Evolutionary conservation across 164 flowering plant genomes (phyloP), one percentile per base, ranked within the genome.

Genomic region (Warburgia ugandensis): DNA sequence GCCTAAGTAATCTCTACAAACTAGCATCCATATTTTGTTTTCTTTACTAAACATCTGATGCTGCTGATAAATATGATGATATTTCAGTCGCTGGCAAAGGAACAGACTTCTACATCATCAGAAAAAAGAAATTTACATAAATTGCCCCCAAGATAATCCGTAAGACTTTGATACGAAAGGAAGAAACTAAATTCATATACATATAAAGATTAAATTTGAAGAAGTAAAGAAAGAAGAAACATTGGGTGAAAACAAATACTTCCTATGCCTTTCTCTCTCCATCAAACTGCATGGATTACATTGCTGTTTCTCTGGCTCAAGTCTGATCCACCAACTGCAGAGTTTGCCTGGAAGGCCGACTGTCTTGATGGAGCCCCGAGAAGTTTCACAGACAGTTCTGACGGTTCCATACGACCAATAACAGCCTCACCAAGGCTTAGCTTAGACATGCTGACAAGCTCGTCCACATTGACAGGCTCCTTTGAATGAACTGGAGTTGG

Each of bases 401-500:
- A 68, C 12, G 75, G 73, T 47, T 72, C 77, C 7, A 51, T 45
- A n/a, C 44, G 65, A 36, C 62, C 52, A 30, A 49, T 29, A 42
- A 42, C 70, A n/a, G 66, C 49, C 29, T 78, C 86, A 31, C 68
- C 76, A 27, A 91, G 50, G 47, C 70, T 81, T n/a, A 91, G 84
- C 26, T 74, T 82, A 53, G 92, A 84, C 85, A 91, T 66, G 48
- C 96, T 83, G 13, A 78, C 85, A 3, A 90, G 73, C 58, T 83
- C 79, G 45, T 90, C 97, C 1, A 82, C 80, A 62, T 84, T 81
- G 33, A 79, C 79, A 1, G 86, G 89, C 28, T 79, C 76, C 65
- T 77, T 86, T 7, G 73, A 75, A 29, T 71, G 58, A 19, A 82
- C 39, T 0, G 97, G 81, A 41, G 72, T 77, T 27, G 96, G 91